phyloP scores from a whole-genome alignment of 2,329 filamentous ascomycete species.

The Raffaelea ambrosiae region DNA sequence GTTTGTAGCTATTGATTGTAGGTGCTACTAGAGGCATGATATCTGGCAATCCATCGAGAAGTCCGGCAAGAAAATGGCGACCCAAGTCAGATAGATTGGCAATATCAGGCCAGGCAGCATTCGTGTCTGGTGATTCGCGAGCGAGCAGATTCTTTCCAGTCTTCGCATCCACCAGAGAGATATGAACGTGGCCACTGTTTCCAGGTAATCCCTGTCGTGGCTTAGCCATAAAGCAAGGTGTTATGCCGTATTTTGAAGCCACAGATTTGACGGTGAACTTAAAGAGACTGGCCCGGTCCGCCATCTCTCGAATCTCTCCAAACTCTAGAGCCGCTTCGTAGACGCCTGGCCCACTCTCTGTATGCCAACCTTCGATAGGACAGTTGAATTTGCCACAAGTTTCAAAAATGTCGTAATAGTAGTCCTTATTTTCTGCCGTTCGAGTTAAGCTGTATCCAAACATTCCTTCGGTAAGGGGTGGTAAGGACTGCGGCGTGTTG shows the following conservation, averaged over 20 bases:
- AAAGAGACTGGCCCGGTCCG: constrained; percentile 85
- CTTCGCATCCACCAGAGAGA: constrained; percentile 75
- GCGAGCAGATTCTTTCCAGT: constrained; percentile 79
- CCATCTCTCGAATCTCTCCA: constrained; percentile 79
- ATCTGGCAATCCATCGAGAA: constrained; percentile 82
- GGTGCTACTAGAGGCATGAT: constrained; percentile 94
- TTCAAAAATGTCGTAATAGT: constrained; percentile 83
- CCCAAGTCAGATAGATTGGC: constrained; percentile 78
- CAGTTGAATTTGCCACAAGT: constrained; percentile 70
- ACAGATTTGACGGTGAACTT: constrained; percentile 92
- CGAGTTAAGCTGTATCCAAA: constrained; percentile 88
- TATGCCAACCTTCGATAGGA: constrained; percentile 90
- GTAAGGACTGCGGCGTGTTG: constrained; percentile 65
- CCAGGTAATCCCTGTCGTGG: constrained; percentile 83
- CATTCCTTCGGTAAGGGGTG: constrained; percentile 84
- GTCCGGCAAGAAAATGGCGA: constrained; percentile 83
- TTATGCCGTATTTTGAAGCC: constrained; percentile 80
- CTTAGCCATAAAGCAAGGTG: constrained; percentile 98
- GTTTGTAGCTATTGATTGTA: constrained; percentile 96
- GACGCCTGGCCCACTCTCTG: constrained; percentile 85
- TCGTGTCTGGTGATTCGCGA: constrained; percentile 61
- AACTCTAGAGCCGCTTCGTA: constrained; percentile 95
- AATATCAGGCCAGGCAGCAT: constrained; percentile 66
- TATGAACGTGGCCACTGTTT: constrained; percentile 92
- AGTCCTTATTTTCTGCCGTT: constrained; percentile 83